Evolutionary conservation across 2,329 filamentous ascomycete species (phyloP).

Genomic region (Colletotrichum cordylinicola): DNA sequence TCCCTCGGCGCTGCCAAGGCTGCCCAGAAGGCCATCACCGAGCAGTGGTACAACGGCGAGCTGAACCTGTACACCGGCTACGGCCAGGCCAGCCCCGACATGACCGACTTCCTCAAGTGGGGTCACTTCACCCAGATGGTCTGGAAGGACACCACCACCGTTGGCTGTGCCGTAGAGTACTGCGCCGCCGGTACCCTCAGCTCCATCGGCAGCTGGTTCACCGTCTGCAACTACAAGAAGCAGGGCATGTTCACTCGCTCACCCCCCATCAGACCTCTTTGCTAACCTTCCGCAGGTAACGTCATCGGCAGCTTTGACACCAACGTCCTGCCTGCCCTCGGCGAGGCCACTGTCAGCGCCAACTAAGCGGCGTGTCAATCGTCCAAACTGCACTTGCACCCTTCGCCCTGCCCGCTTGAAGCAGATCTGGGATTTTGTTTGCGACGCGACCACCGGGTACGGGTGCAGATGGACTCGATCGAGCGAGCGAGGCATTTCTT

Average conservation of each 20-base stretch:
- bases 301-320: conserved; percentile 52
- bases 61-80: conserved; percentile 62
- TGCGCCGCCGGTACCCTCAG: conserved; percentile 59
- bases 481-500: conserved; percentile 25
- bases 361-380: conserved; percentile 16
- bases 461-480: conserved; percentile 5
- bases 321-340: conserved; percentile 54
- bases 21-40: conserved; percentile 72
- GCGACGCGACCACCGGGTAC: conserved; percentile 15
- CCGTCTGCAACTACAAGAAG: conserved; percentile 87
- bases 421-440: conserved; percentile 6
- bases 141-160: conserved; percentile 42
- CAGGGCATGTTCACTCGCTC: conserved; percentile 62
- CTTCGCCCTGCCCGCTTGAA: conserved; percentile 5
- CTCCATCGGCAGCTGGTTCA: conserved; percentile 68
- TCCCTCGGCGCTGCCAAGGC: conserved; percentile 57
- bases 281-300: conserved; percentile 49
- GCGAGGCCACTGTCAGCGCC: conserved; percentile 32
- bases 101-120: conserved; percentile 67
- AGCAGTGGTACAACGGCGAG: conserved; percentile 91
- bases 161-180: conserved; percentile 72
- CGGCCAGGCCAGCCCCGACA: conserved; percentile 63
- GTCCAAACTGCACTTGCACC: conserved; percentile 9
- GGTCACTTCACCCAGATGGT: conserved; percentile 59
- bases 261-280: neutral